phyloP scores from a whole-genome alignment of 2,329 filamentous ascomycete species.

The Thelonectria rubi region DNA sequence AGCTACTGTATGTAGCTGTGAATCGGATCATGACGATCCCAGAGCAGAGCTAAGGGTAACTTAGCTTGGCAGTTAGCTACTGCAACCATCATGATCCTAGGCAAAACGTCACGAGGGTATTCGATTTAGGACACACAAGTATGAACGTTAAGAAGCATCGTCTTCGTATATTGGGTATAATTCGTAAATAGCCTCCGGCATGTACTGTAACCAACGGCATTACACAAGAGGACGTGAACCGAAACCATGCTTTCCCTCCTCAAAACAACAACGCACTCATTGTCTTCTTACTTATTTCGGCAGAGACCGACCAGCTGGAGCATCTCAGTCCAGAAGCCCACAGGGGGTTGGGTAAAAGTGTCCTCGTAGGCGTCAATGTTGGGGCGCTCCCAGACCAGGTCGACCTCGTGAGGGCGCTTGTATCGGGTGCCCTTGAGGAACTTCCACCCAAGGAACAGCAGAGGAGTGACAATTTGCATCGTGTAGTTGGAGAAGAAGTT shows the following conservation, averaged over 20 bases:
- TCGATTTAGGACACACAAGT: neutral
- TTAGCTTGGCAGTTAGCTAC: neutral
- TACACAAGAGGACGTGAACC: neutral
- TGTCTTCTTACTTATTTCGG: conserved; percentile 19
- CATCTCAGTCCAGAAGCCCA: conserved; percentile 66
- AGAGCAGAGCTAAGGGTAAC: neutral
- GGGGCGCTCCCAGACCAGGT: conserved; percentile 69
- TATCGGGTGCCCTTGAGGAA: conserved; percentile 66
- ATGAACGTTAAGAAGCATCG: conserved; percentile 21
- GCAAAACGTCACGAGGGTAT: neutral
- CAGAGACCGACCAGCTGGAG: conserved; percentile 36
- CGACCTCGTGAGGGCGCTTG: conserved; percentile 62
- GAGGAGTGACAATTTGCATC: conserved; percentile 63
- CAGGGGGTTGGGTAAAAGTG: conserved; percentile 57
- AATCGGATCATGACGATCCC: neutral
- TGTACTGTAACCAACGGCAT: neutral
- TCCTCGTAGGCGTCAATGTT: conserved; percentile 66
- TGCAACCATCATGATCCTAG: neutral
- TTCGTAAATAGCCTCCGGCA: conserved; percentile 27
- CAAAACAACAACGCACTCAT: neutral
- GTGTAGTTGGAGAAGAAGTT: conserved; percentile 64
- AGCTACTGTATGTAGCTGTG: neutral
- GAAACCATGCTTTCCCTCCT: conserved; percentile 4
- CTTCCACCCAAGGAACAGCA: conserved; percentile 70
- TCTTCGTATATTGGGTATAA: conserved; percentile 40